Conservation (phyloP, 2,329 filamentous ascomycete species). For the Endothia cerciana region DNA sequence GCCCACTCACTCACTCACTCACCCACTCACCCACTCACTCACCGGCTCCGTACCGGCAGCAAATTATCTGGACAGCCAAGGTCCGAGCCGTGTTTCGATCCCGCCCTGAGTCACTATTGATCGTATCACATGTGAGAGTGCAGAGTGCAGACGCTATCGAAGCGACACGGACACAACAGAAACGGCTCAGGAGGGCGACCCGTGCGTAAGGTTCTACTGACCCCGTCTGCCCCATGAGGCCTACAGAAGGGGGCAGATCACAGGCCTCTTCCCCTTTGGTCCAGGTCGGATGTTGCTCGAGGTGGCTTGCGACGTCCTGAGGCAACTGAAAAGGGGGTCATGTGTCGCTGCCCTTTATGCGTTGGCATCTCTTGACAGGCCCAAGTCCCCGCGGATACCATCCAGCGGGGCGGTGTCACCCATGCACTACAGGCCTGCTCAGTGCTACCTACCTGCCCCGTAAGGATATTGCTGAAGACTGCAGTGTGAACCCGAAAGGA, state of each 20-base stretch:
- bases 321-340: conserved; percentile 17
- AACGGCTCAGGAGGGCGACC: not conserved
- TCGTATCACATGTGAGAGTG: not conserved
- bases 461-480: conserved; percentile 4
- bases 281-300: not conserved
- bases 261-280: not conserved
- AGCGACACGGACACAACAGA: not conserved
- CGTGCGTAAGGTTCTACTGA: too few species aligned
- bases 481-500: conserved; percentile 19
- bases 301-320: not conserved
- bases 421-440: not conserved
- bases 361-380: conserved; percentile 17
- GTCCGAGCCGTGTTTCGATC: conserved; percentile 20
- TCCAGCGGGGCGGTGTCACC: conserved; percentile 14
- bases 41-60: not conserved
- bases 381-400: conserved; percentile 5
- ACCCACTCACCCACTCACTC: conserved; percentile 7
- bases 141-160: not conserved
- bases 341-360: conserved; percentile 20
- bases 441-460: conserved; percentile 2
- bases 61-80: conserved; percentile 11
- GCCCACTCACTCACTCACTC: conserved; percentile 22
- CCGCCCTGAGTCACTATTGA: conserved; percentile 3
- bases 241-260: conserved; percentile 9
- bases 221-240: not conserved